Percentiles rank a stretch among this genome's conserved stretches.
Evolutionary conservation across 345 rosid genomes (phyloP).

Genomic region (Brassica napus): DNA sequence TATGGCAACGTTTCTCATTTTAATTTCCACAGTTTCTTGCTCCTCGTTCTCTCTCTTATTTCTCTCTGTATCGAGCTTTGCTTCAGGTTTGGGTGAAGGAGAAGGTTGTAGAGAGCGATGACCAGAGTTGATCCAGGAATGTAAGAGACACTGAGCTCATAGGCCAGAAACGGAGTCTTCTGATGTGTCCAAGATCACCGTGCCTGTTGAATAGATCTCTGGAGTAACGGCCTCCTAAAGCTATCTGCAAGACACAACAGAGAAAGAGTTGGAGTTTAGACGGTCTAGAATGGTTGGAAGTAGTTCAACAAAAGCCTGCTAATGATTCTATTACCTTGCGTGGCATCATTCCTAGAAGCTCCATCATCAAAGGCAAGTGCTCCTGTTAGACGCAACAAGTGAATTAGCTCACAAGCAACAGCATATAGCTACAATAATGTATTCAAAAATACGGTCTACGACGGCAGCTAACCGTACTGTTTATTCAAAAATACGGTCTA

Average conservation of each 20-base stretch:
- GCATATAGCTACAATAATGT: too few species aligned
- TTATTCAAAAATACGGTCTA: too few species aligned
- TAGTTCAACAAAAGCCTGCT: not conserved
- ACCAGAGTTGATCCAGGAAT: constrained; percentile 67
- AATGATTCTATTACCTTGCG: constrained; percentile 60
- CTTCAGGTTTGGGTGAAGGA: constrained; percentile 47
- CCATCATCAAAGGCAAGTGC: constrained; percentile 52
- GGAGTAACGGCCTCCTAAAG: constrained; percentile 73
- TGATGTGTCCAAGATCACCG: constrained; percentile 84
- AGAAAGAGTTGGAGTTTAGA: not conserved
- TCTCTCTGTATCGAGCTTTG: not conserved
- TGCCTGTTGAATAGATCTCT: constrained; percentile 74
- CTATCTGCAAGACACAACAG: constrained; percentile 50
- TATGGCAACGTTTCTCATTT: constrained; percentile 39
- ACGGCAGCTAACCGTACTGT: too few species aligned
- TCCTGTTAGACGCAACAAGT: too few species aligned
- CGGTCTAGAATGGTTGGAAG: not conserved
- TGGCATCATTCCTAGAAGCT: constrained; percentile 83
- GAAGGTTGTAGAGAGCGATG: constrained; percentile 56
- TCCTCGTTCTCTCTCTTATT: not conserved
- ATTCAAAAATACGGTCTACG: too few species aligned
- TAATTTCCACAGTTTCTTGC: constrained; percentile 47
- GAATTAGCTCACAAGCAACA: too few species aligned
- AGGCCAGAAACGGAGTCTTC: constrained; percentile 77
- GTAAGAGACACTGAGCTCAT: constrained; percentile 63